Evolutionary conservation across 2,329 filamentous ascomycete genomes (phyloP), one percentile per base, ranked within the genome.

Genomic region (Phialophora verrucosa): DNA sequence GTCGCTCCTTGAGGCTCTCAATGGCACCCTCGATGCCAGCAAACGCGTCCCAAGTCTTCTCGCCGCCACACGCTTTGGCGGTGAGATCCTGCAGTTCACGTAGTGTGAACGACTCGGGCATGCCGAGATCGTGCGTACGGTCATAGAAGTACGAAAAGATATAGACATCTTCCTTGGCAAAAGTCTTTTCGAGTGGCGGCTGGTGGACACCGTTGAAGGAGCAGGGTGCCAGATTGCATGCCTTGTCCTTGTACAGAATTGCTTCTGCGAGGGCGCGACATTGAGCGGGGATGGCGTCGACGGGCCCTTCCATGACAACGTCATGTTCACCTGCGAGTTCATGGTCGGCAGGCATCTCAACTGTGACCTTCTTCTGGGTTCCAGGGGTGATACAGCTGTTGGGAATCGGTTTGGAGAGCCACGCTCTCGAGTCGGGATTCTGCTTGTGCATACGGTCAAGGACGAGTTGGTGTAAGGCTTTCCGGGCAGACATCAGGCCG

Each of bases 121-220:
- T 98, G 72, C 96, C 96, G 11, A 99, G 87, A 4, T 93, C 92
- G 78, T 91, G 87, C 27, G 91, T 96, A 74, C 96, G 93, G 83
- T 99, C 95, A 81, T 91, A 97, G 82, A 99, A 99, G 85, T 96
- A 99, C 32, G 92, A 96, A 81, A 99, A 94, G 73, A 98, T 92
- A 81, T 94, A 99, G 47, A 98, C 88, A 74, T 97, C 93, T 79
- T 98, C 94, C 69, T 85, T 86, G 29, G 91, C 83, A 75, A 99
- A 99, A 0, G 95, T 99, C 84, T 97, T 96, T 73, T 88, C 89
- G 56, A 99, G 85, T 25, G 91, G 90, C 10, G 95, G 95, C 79
- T 99, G 95, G 81, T 99, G 92, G 32, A 99, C 88, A 70, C 95
- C 95, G 78, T 97, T 96, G 88, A 99, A 99, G 1, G 95, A 97